phyloP scores from a whole-genome alignment of 768 basidiomycete genomes.

The Agaricus subrufescens region DNA sequence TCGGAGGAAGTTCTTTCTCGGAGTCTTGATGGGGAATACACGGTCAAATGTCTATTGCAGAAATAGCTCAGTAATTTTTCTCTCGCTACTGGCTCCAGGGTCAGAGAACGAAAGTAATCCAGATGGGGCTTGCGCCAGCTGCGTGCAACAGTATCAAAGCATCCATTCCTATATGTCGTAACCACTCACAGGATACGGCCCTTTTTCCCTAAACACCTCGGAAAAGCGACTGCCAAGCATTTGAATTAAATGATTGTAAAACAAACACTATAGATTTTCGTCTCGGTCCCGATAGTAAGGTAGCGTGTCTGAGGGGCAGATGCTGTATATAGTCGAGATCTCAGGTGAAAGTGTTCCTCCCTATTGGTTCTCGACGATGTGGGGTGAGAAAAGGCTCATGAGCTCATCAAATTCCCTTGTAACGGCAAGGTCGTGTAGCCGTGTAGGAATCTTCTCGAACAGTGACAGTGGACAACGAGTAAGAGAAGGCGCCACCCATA shows the following conservation, averaged over 20 bases:
- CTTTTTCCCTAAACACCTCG: no score
- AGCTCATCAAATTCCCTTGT: no score
- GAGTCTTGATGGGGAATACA: neutral
- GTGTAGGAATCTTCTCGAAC: no score
- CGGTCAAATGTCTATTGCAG: neutral
- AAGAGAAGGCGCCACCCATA: no score
- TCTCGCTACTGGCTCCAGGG: neutral
- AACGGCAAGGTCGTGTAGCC: no score
- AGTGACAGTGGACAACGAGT: no score
- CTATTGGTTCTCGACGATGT: neutral
- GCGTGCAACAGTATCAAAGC: neutral
- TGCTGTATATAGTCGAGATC: neutral
- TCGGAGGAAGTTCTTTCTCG: conserved; percentile 6
- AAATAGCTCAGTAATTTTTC: neutral
- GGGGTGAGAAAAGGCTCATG: neutral
- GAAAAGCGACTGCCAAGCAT: neutral
- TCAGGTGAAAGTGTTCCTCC: neutral
- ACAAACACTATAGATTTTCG: neutral
- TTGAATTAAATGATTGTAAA: neutral
- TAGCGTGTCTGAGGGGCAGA: neutral
- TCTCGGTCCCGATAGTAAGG: neutral
- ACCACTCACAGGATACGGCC: no score
- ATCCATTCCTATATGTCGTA: no score
- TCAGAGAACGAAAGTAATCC: neutral
- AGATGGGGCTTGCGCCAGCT: no score